Base-by-base conservation (phyloP, 2,329 filamentous ascomycete species). In the Berkeleyomyces basicola region DNA sequence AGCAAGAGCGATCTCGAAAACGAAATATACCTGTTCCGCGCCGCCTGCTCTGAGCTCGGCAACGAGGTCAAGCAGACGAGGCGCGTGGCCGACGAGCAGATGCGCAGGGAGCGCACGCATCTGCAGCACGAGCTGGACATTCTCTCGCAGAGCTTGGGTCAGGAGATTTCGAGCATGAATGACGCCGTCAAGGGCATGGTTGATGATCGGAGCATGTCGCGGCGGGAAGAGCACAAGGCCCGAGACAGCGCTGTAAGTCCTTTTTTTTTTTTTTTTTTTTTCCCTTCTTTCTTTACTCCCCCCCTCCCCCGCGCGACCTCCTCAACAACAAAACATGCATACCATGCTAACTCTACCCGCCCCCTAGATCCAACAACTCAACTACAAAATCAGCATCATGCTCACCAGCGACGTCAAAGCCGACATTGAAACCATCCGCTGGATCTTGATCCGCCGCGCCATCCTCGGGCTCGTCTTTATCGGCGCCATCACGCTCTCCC, bases 121-220 rank as follows among this genome's bases (percentile, higher is more conserved):
- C 74, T 99, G 67, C 90, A 96, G 75, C 91, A 96, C 71, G 93
- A 97, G 72, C 85, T 91, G n/a, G 93, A 99, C 72, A 95, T 96
- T 16, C 72, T 96, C 62, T 85, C 82, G 62, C 93, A 97, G 75
- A 82, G 85, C 58, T 77, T 96, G 64, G 88, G 84, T 42, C 91
- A 96, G 73, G 91, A 97, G 71, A 78, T 91, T 36, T 75, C 84
- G 62, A 86, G 82, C 42, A 76, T 97, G 64, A 93, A 89, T 68
- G 92, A 99, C 70, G 89, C 91, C 62, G 80, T 97, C n/a, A 90
- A 91, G 71, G 92, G 90, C 63, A 87, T 96, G 80, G 96, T 97
- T 72, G 92, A 97, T 70, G 92, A 99, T 71, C 83, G 95, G 51
- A 93, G 92, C 72, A 95, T 97, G 88, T 82, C 84, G 1, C 90